phyloP scores from a whole-genome alignment of 352 stramenopile species.

The Thalassiosira livingstoniorum region DNA sequence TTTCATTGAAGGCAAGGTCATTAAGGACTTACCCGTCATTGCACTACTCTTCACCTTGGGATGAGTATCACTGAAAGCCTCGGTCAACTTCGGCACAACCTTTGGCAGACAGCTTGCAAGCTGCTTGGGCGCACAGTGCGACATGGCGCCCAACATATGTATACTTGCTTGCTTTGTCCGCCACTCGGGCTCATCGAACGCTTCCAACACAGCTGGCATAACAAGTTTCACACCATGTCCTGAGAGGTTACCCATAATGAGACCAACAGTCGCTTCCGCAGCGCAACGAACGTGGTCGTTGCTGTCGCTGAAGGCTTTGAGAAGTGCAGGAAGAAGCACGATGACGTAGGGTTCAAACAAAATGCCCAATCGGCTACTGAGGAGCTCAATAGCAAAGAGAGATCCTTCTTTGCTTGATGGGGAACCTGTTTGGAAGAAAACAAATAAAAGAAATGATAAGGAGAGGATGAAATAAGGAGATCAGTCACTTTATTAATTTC shows the following conservation, averaged over 20 bases:
- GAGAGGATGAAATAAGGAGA: too few relatives aligned
- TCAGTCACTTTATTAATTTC: too few relatives aligned
- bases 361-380: constrained; percentile 95
- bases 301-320: constrained; percentile 97
- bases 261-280: constrained; percentile 92
- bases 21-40: too few relatives aligned
- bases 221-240: constrained; percentile 99
- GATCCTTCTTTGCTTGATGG: constrained; percentile 84
- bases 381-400: constrained; percentile 97
- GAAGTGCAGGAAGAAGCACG: constrained; percentile 97
- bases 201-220: constrained; percentile 95
- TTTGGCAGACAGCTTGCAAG: constrained; percentile 97
- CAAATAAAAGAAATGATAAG: too few relatives aligned
- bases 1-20: too few relatives aligned
- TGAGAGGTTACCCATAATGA: constrained; percentile 99
- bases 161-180: constrained; percentile 99
- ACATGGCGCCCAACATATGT: constrained; percentile 90
- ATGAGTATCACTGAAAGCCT: constrained; percentile 97
- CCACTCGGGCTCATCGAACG: constrained; percentile 94
- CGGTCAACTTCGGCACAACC: constrained; percentile 98
- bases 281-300: constrained; percentile 96
- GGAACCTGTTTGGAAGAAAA: too few relatives aligned
- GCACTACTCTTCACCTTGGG: constrained; percentile 97
- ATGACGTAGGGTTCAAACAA: constrained; percentile 99
- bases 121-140: constrained; percentile 97